A percentile compares a stretch with the other conserved stretches of the same genome.
Conservation (phyloP, 2,329 filamentous ascomycete species). For the Aspergillus viridinutans region DNA sequence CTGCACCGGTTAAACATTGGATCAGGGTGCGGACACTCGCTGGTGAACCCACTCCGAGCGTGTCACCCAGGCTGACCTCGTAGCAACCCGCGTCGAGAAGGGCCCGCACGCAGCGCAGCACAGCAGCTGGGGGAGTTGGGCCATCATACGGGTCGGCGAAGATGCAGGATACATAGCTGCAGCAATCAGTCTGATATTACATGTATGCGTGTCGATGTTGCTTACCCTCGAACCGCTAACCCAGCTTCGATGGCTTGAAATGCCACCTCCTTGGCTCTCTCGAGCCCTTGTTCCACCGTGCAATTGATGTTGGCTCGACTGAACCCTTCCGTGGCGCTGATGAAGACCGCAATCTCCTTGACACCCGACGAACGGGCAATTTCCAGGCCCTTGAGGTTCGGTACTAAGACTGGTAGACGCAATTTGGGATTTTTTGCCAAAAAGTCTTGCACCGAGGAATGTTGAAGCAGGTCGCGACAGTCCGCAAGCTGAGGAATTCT, state of each 20-base stretch:
- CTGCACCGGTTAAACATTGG: conserved; percentile 34
- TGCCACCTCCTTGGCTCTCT: conserved; percentile 30
- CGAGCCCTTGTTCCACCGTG: conserved; percentile 35
- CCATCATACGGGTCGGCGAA: conserved; percentile 49
- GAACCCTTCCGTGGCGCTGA: conserved; percentile 41
- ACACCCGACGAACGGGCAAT: conserved; percentile 50
- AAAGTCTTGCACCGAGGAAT: conserved; percentile 47
- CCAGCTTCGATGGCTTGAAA: conserved; percentile 21
- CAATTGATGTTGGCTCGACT: conserved; percentile 42
- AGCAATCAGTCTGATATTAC: background rate
- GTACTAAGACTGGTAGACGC: conserved; percentile 37
- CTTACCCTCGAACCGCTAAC: conserved; percentile 34
- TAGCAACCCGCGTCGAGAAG: conserved; percentile 83
- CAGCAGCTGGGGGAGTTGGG: conserved; percentile 47
- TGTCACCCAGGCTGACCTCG: conserved; percentile 86
- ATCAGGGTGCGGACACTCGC: conserved; percentile 31
- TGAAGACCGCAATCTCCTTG: conserved; percentile 40
- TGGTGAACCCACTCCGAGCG: conserved; percentile 78
- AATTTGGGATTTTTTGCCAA: conserved; percentile 34
- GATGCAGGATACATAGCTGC: conserved; percentile 39
- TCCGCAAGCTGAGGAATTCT: conserved; percentile 71
- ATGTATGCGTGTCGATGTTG: too few relatives aligned
- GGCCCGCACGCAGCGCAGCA: conserved; percentile 49
- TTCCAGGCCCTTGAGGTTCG: conserved; percentile 46
- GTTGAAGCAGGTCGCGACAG: conserved; percentile 21